Conservation (phyloP, 768 basidiomycete genomes). For the Mycena vitilis region DNA sequence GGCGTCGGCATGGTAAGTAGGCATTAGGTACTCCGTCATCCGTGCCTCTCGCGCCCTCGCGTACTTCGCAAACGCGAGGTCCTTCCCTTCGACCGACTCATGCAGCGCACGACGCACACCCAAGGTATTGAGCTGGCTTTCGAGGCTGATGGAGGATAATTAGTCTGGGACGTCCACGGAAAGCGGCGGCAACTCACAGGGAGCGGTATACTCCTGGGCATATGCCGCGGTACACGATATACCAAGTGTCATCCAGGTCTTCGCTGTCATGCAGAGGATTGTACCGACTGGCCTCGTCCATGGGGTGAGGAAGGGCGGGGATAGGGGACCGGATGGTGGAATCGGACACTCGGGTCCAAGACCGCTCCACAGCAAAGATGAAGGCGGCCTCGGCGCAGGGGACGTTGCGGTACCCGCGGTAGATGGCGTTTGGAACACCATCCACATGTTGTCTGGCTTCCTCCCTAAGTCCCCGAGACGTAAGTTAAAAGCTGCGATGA, state of each 20-base stretch:
- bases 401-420: not conserved
- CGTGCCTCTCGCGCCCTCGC: no score
- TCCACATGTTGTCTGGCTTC: not conserved
- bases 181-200: not conserved
- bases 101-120: not conserved
- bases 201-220: conserved; percentile 1
- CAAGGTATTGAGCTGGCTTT: conserved; percentile 16
- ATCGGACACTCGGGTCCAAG: not conserved
- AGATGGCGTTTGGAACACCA: not conserved
- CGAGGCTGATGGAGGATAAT: not conserved
- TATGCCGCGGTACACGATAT: conserved; percentile 9
- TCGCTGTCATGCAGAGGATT: conserved; percentile 5
- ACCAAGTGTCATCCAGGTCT: not conserved
- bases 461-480: not conserved
- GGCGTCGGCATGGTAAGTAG: no score
- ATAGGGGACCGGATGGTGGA: not conserved
- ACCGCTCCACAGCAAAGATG: not conserved
- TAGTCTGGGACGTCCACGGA: not conserved
- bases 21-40: no score
- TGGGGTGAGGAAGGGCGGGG: not conserved
- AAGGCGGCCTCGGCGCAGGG: not conserved
- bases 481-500: not conserved
- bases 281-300: not conserved
- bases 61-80: not conserved
- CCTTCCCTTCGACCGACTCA: not conserved